Evolutionary conservation across 2,329 filamentous ascomycete genomes (phyloP).

Genomic region (Colletotrichum melonis): DNA sequence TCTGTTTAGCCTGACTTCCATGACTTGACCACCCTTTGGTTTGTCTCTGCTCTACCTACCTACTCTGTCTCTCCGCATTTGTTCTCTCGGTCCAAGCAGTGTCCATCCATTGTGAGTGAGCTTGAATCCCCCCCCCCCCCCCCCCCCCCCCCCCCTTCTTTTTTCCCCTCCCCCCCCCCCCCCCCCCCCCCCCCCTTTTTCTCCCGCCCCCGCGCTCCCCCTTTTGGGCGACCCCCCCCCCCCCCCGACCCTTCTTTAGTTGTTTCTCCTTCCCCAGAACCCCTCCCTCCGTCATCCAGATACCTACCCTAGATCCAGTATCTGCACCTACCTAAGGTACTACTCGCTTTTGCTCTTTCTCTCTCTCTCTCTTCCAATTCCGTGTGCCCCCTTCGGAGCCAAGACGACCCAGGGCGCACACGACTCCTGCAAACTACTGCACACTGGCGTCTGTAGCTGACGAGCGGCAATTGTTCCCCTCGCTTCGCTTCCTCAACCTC

Average conservation of each 20-base stretch:
- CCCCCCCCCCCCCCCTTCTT: no score
- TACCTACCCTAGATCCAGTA: background rate
- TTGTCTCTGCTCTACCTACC: background rate
- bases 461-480: background rate
- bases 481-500: background rate
- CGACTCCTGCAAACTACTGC: constrained; percentile 9
- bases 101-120: no score
- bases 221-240: no score
- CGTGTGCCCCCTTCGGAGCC: background rate
- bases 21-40: background rate
- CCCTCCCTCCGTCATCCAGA: background rate
- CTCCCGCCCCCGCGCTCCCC: no score
- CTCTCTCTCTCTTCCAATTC: no score
- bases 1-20: no score
- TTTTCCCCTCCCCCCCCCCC: no score
- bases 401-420: constrained; percentile 3
- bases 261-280: background rate
- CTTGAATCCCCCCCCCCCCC: background rate
- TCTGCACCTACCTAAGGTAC: background rate
- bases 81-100: background rate
- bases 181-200: no score
- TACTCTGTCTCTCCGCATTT: background rate
- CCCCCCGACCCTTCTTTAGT: background rate
- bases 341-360: background rate
- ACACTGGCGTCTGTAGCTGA: constrained; percentile 10